Base-by-base conservation (phyloP, 257 asterid species). In the Capsicum baccatum region DNA sequence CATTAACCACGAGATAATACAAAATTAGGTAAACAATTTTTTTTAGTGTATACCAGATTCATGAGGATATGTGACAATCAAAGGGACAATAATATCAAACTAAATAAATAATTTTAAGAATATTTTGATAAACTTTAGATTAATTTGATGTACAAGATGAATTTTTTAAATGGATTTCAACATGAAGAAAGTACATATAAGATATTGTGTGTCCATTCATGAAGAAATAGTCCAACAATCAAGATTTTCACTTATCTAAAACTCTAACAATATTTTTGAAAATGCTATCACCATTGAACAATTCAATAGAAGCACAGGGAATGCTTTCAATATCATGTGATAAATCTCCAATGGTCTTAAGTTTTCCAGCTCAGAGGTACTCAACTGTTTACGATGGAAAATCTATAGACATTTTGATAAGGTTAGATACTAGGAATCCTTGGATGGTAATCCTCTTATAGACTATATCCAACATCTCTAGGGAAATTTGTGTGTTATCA, bases 401-500 rank as follows among this genome's bases (percentile, higher is more conserved):
- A 33, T 92, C 91, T 0, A 84, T 70, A 13, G 88, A 88, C 80
- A 83, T 69, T 26, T 87, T 85, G 80, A 92, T 3, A 70, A 14
- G 85, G 87, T 94, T 94, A 11, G 90, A 87, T 1, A 88, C 92
- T 19, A 94, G 13, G 79, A 94, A 94, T 1, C 98, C 97, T 83
- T 88, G 93, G 33, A 92, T 89, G 1, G 85, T 88, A 58, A 92
- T 90, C 64, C 98, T 88, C 79, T 90, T 92, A 85, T 92, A 94
- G 19, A 94, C 71, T 55, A 94, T 91, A 2, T 91, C 88, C 6
- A 92, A 5, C 96, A 92, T 89, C 50, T 91, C 83, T 3, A 89
- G 89, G 6, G 86, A 86, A 1, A 91, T 87, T 59, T 78, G 81
- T 85, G 76, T 80, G 9, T 83, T 84, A 0, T 48, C 14, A 26